phyloP scores from a whole-genome alignment of 1,139 yeast species.

The Nakaseomyces bracarensis region DNA sequence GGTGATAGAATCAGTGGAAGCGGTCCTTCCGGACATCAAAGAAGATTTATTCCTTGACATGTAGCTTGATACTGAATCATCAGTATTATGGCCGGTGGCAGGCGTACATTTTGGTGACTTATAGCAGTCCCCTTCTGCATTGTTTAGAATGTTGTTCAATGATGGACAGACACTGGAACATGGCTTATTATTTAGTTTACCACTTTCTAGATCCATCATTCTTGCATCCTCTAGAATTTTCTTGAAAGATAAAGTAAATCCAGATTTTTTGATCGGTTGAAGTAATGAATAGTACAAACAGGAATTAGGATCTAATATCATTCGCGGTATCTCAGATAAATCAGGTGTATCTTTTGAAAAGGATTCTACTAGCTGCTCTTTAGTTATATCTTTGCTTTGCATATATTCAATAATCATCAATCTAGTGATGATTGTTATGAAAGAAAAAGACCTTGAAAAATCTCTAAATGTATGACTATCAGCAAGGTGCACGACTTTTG shows the following conservation, averaged over 20 bases:
- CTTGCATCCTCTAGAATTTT: slow-evolving; percentile 18
- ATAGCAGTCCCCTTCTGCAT: neutral
- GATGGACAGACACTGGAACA: neutral
- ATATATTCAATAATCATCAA: slow-evolving; percentile 15
- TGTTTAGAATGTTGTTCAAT: neutral
- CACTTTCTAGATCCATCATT: slow-evolving; percentile 1
- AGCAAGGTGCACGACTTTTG: neutral
- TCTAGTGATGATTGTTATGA: slow-evolving; percentile 18
- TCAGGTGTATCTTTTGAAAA: slow-evolving; percentile 16
- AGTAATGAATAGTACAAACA: slow-evolving; percentile 20
- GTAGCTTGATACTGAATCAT: neutral
- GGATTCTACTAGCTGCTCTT: slow-evolving; percentile 14
- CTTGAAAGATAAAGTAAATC: slow-evolving; percentile 23
- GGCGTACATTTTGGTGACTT: neutral
- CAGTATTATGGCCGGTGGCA: neutral
- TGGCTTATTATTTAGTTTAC: neutral
- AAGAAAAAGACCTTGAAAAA: slow-evolving; percentile 16
- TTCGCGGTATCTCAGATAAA: slow-evolving; percentile 13
- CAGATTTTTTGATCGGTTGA: slow-evolving; percentile 23
- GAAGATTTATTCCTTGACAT: neutral
- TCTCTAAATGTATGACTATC: slow-evolving; percentile 16
- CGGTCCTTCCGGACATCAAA: neutral
- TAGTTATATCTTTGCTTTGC: slow-evolving; percentile 12
- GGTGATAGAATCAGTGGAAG: neutral
- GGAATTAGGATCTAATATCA: slow-evolving; percentile 22